Base-by-base conservation (phyloP, 495 filamentous ascomycete genomes). In the Penicillium coprophilum region DNA sequence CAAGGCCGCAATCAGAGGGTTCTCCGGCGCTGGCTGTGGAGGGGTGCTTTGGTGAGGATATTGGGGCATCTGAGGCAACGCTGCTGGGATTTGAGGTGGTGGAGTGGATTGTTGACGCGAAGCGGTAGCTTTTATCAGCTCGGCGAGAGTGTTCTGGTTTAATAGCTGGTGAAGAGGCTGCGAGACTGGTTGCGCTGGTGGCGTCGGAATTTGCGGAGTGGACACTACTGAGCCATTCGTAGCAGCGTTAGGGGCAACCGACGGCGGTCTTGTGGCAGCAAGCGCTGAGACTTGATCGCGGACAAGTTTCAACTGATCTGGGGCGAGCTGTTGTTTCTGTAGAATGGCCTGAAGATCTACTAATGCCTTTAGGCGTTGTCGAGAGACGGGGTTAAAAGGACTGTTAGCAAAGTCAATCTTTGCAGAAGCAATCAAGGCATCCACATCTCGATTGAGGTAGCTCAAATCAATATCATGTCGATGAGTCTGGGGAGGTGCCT, bases 301-400 rank as follows among this genome's bases (percentile, higher is more conserved):
- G 63, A 96, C 85, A 66, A 86, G 78, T 69, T 84, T 85, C 61
- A 96, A 79, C 75, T 95, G 86, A 61, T 91, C 85, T 66, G 84
- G 86, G 45, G 88, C 84, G 63, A 96, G 81, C 63, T 90, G 82
- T 66, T 90, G 89, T 59, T 78, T 85, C 65, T 88, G 81, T 71
- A 97, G 75, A 64, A 96, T 85, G 45, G 71, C 82, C 74, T 96
- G 87, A 58, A 97, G 81, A 71, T 93, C 90, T 71, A 95, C 73
- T 61, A 97, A 80, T 19, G 92, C 91, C 70, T 92, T 88, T 65
- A 97, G 72, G 64, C 86, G 87, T 56, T 83, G 84, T 72, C 91
- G 86, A 60, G 87, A 79, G 65, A 82, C 81, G 70, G 78, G 73
- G 77, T 96, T 88, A 74, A 82, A 81, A 38, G 85, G 86, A 70